These are phyloP conservation scores for Erythrobasidium hasegawianum DNA, from an alignment of 1,284 basidiomycete genomes.

Conservation along the genomic window DNA sequence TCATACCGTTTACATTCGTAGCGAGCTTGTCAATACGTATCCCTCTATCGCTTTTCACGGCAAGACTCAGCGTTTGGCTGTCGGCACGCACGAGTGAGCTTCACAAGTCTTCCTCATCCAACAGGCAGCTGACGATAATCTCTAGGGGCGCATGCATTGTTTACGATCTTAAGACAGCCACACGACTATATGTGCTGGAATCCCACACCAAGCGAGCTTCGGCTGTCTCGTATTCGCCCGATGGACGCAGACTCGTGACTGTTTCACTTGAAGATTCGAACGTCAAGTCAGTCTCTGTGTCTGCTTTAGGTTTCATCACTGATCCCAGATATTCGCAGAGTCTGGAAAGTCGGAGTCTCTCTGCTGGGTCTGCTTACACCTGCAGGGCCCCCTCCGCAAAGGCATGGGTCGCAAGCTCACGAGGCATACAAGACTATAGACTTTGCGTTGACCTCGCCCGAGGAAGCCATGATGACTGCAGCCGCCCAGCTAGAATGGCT, in stretches of 20 bases:
- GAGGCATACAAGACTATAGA: slow-evolving; percentile 47
- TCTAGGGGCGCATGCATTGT: slow-evolving; percentile 58
- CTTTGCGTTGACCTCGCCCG: slow-evolving; percentile 37
- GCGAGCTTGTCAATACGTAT: slow-evolving; percentile 83
- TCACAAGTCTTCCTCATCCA: slow-evolving; percentile 56
- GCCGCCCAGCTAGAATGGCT: slow-evolving; percentile 69
- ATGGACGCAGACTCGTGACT: slow-evolving; percentile 86
- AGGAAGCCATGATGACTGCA: slow-evolving; percentile 51
- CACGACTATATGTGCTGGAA: slow-evolving; percentile 88
- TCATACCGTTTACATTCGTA: no score
- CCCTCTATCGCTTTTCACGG: slow-evolving; percentile 88
- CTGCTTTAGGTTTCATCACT: slow-evolving; percentile 25
- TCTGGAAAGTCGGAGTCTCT: slow-evolving; percentile 50
- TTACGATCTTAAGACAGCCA: slow-evolving; percentile 95
- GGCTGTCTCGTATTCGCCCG: slow-evolving; percentile 83
- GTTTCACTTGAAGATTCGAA: slow-evolving; percentile 76
- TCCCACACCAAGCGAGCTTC: slow-evolving; percentile 74
- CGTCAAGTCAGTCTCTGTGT: slow-evolving; percentile 60
- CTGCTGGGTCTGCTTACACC: slow-evolving; percentile 74
- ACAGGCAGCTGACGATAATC: not conserved
- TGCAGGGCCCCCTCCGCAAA: slow-evolving; percentile 86
- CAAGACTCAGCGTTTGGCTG: slow-evolving; percentile 76
- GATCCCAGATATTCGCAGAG: slow-evolving; percentile 19
- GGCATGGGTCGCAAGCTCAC: slow-evolving; percentile 61
- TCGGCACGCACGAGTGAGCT: slow-evolving; percentile 74